These are phyloP conservation scores for Torulaspora quercuum DNA, from an alignment of 805 yeast genomes.

Conservation along the genomic window DNA sequence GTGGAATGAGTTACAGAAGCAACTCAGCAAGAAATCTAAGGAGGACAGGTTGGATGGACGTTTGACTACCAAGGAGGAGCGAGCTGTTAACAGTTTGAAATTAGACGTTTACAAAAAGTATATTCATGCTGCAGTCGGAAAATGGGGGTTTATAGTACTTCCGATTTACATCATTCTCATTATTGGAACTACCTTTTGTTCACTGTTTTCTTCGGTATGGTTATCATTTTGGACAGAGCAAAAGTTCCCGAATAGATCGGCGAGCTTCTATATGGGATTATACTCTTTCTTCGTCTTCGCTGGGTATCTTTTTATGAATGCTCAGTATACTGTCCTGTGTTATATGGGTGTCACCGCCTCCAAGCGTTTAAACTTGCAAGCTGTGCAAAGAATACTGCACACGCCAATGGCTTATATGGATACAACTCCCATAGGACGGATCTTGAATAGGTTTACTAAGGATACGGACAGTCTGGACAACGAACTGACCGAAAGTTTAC, in stretches of 20 bases:
- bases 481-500: slow-evolving; percentile 66
- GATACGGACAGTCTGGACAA: slow-evolving; percentile 85
- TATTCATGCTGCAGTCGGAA: slow-evolving; percentile 54
- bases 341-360: slow-evolving; percentile 53
- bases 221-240: slow-evolving; percentile 74
- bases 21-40: slow-evolving; percentile 19
- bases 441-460: slow-evolving; percentile 79
- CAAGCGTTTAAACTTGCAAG: slow-evolving; percentile 53
- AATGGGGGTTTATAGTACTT: slow-evolving; percentile 26
- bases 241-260: slow-evolving; percentile 45
- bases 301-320: slow-evolving; percentile 42
- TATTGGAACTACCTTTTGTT: slow-evolving; percentile 31
- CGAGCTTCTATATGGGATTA: slow-evolving; percentile 71
- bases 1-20: slow-evolving; percentile 20
- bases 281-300: slow-evolving; percentile 60
- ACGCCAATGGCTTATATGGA: slow-evolving; percentile 85
- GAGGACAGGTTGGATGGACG: slow-evolving; percentile 33
- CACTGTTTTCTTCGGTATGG: slow-evolving; percentile 50
- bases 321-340: slow-evolving; percentile 32
- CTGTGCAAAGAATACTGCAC: slow-evolving; percentile 58
- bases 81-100: slow-evolving; percentile 54
- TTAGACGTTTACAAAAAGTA: slow-evolving; percentile 50
- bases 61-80: slow-evolving; percentile 50
- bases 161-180: slow-evolving; percentile 27
- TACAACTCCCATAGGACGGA: slow-evolving; percentile 83